Percentiles rank a stretch among this genome's conserved stretches.
These are phyloP conservation scores for Barnettozyma sucrosica DNA, from an alignment of 805 yeast species.

Conservation along the genomic window DNA sequence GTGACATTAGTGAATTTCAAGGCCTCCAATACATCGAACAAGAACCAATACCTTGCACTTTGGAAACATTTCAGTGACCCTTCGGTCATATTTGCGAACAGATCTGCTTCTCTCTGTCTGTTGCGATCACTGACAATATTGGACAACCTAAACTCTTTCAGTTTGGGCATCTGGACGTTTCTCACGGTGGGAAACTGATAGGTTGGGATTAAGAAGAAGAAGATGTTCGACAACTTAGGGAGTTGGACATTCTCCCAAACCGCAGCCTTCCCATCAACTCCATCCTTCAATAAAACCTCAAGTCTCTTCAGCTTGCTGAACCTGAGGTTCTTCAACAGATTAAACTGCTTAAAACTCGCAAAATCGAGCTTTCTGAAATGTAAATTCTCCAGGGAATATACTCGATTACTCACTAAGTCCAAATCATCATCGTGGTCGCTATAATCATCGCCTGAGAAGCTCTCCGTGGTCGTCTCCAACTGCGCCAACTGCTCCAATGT, in stretches of 20 bases:
- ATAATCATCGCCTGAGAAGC: not conserved
- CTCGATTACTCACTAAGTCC: not conserved
- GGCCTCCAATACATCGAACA: not conserved
- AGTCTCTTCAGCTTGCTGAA: not conserved
- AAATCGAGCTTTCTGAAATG: not conserved
- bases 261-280: not conserved
- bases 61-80: not conserved
- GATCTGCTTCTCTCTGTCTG: not conserved
- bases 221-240: not conserved
- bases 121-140: not conserved
- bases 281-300: conserved; percentile 1
- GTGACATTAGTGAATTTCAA: not conserved
- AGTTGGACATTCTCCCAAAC: not conserved
- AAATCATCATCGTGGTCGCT: not conserved
- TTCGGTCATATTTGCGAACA: not conserved
- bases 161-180: not conserved
- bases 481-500: not conserved
- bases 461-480: not conserved
- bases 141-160: not conserved
- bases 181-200: not conserved
- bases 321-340: not conserved
- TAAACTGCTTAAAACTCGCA: conserved; percentile 2
- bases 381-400: not conserved
- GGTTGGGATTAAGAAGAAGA: not conserved
- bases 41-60: not conserved